These are phyloP conservation scores for Candida mattraensis DNA, from an alignment of 805 yeast species.

Conservation along the genomic window DNA sequence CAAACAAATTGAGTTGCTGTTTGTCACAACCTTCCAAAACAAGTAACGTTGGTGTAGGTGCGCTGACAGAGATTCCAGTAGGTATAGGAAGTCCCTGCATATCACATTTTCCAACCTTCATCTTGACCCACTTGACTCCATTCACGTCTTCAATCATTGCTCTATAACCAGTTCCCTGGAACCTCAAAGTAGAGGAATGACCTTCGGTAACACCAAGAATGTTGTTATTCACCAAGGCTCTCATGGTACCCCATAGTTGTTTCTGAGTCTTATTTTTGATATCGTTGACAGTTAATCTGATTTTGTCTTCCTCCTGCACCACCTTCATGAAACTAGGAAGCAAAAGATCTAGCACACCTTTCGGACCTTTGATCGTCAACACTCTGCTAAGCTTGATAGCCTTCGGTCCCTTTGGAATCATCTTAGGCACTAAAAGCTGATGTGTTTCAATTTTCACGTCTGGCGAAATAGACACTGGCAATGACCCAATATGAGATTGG, in stretches of 20 bases:
- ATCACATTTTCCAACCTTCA: conserved; percentile 87
- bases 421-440: conserved; percentile 53
- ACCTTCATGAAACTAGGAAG: conserved; percentile 72
- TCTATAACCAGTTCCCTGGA: conserved; percentile 97
- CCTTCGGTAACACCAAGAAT: conserved; percentile 91
- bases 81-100: conserved; percentile 79
- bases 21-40: conserved; percentile 85
- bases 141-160: conserved; percentile 66
- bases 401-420: conserved; percentile 66
- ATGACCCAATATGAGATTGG: conserved; percentile 73
- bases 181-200: conserved; percentile 79
- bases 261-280: conserved; percentile 67
- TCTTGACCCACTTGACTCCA: conserved; percentile 57
- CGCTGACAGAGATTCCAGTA: conserved; percentile 64
- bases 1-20: conserved; percentile 83
- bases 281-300: conserved; percentile 48
- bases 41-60: conserved; percentile 84
- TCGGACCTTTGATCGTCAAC: conserved; percentile 72
- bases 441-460: conserved; percentile 53
- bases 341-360: conserved; percentile 61
- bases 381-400: conserved; percentile 56
- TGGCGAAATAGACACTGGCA: conserved; percentile 68
- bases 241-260: conserved; percentile 93
- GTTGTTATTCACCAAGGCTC: conserved; percentile 75
- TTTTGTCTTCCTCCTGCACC: conserved; percentile 35